A percentile compares a stretch with the other conserved stretches of the same genome.
phyloP scores from a whole-genome alignment of 805 yeast species.

The Wickerhamiella kurtzmanii region DNA sequence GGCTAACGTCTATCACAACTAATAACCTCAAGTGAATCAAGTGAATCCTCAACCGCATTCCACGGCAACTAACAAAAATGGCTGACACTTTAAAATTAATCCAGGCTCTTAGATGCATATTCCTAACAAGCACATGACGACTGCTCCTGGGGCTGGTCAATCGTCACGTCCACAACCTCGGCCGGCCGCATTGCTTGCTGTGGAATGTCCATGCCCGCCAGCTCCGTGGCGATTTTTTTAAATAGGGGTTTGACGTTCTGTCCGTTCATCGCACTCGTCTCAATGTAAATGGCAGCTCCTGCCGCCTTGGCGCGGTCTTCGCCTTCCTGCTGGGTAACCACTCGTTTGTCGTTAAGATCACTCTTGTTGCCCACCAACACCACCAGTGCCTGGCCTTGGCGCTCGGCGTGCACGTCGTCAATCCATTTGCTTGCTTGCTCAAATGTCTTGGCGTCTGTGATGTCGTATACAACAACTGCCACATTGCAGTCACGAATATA shows the following conservation, averaged over 20 bases:
- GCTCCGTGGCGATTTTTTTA: constrained; percentile 76
- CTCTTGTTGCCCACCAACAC: constrained; percentile 89
- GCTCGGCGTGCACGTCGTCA: constrained; percentile 83
- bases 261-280: constrained; percentile 90
- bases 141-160: constrained; percentile 21
- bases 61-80: not conserved
- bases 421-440: constrained; percentile 82
- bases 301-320: constrained; percentile 55
- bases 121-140: constrained; percentile 19
- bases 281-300: constrained; percentile 64
- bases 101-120: not conserved
- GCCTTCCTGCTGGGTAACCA: constrained; percentile 80
- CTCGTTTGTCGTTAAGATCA: constrained; percentile 70
- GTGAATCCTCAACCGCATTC: no score
- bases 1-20: no score
- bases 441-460: constrained; percentile 70
- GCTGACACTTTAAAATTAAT: not conserved
- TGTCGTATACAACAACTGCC: constrained; percentile 93
- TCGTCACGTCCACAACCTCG: constrained; percentile 21
- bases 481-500: constrained; percentile 93
- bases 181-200: constrained; percentile 14
- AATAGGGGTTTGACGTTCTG: constrained; percentile 83
- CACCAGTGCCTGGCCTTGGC: constrained; percentile 78
- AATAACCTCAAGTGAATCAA: no score
- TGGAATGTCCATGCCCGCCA: constrained; percentile 62